Percentiles rank a stretch among this genome's conserved stretches.
These are phyloP conservation scores for Corymbia maculata DNA, from an alignment of 345 rosid species.

Conservation along the genomic window DNA sequence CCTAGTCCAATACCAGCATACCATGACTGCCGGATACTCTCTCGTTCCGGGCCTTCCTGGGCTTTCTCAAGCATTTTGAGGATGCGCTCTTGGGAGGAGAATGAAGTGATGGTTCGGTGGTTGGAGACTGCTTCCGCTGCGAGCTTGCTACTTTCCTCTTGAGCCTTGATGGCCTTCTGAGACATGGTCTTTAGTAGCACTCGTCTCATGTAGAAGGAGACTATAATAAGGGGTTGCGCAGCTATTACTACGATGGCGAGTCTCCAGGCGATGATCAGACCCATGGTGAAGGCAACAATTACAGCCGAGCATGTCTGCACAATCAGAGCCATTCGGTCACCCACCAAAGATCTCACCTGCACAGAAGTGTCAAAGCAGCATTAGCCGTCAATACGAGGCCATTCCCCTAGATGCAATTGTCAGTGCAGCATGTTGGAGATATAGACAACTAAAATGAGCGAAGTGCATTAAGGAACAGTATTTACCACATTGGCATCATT, in stretches of 20 bases:
- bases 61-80: slow-evolving; percentile 41
- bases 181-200: slow-evolving; percentile 39
- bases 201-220: slow-evolving; percentile 25
- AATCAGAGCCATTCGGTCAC: slow-evolving; percentile 38
- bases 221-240: slow-evolving; percentile 35
- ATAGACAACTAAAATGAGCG: neutral
- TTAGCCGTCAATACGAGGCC: neutral
- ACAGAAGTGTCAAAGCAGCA: neutral
- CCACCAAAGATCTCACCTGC: slow-evolving; percentile 33
- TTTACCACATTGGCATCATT: slow-evolving; percentile 61
- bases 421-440: neutral
- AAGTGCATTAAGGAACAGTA: neutral
- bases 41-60: slow-evolving; percentile 30
- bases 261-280: slow-evolving; percentile 49
- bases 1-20: slow-evolving; percentile 49
- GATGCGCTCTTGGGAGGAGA: slow-evolving; percentile 51
- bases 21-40: slow-evolving; percentile 50
- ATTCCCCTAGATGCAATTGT: neutral
- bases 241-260: slow-evolving; percentile 58
- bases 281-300: slow-evolving; percentile 50
- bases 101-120: slow-evolving; percentile 49
- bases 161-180: slow-evolving; percentile 39
- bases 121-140: slow-evolving; percentile 53
- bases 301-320: slow-evolving; percentile 52
- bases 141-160: slow-evolving; percentile 47